Evolutionary conservation across 129 eudicot genomes (phyloP).

Genomic region (Gnaphalium uliginosum): DNA sequence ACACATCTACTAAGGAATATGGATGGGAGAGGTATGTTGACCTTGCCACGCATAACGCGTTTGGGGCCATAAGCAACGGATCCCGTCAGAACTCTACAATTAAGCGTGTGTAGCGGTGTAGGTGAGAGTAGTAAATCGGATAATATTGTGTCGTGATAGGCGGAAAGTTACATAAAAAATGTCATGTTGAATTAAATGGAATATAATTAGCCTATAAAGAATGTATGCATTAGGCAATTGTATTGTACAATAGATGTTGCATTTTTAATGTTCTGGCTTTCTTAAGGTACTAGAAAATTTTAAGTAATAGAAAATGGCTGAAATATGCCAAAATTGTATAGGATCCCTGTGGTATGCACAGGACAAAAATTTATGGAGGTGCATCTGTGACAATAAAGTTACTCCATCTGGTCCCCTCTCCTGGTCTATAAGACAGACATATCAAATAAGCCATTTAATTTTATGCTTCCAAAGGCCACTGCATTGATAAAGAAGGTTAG

Average conservation of each 20-base stretch:
- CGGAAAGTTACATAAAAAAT: too few species aligned
- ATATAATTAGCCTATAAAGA: background rate
- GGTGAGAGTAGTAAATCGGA: background rate
- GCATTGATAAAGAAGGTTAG: constrained; percentile 14
- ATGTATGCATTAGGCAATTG: constrained; percentile 23
- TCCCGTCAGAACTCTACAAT: background rate
- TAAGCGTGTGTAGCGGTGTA: background rate
- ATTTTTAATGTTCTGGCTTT: constrained; percentile 5
- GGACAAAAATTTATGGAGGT: constrained; percentile 34
- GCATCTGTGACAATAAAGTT: constrained; percentile 35
- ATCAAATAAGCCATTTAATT: constrained; percentile 22
- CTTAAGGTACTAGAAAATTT: constrained; percentile 2
- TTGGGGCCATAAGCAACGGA: background rate
- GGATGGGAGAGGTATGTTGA: background rate
- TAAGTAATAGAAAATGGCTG: constrained; percentile 13
- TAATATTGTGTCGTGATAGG: background rate
- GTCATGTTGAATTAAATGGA: background rate
- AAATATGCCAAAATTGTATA: constrained; percentile 39
- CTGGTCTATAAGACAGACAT: constrained; percentile 26
- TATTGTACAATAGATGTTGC: constrained; percentile 16
- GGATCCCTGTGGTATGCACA: constrained; percentile 21
- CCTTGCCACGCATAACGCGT: too few species aligned
- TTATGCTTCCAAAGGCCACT: constrained; percentile 10
- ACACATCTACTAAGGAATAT: background rate
- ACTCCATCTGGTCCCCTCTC: constrained; percentile 32